These are phyloP conservation scores for Roridomyces roridus DNA, from an alignment of 768 basidiomycete genomes.

Conservation along the genomic window DNA sequence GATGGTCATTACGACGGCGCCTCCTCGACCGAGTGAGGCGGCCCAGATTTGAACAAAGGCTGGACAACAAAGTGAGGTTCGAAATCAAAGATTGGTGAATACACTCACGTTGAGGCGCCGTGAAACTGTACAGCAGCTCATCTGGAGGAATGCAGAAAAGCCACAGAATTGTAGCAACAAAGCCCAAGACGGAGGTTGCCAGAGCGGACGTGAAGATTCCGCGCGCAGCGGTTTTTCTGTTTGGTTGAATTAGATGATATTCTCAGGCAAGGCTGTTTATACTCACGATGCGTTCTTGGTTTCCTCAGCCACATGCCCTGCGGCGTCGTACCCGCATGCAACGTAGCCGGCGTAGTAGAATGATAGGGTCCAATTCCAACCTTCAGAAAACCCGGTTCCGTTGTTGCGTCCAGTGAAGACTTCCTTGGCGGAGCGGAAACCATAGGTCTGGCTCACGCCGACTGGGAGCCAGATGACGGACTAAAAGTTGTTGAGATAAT, in stretches of 20 bases:
- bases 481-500: background rate
- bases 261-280: too few relatives aligned
- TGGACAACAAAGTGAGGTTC: background rate
- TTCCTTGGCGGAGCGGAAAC: background rate
- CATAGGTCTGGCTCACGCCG: background rate
- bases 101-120: background rate
- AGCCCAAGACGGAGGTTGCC: background rate
- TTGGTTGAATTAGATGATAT: too few relatives aligned
- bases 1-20: background rate
- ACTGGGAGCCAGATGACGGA: slow-evolving; percentile 1
- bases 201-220: background rate
- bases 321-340: background rate
- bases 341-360: background rate
- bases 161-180: background rate
- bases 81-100: background rate
- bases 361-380: background rate
- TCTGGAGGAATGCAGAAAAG: slow-evolving; percentile 2
- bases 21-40: background rate
- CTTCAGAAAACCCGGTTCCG: background rate
- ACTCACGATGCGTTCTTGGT: background rate
- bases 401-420: slow-evolving; percentile 1
- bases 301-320: background rate
- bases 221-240: background rate
- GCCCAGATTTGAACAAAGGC: slow-evolving; percentile 3
- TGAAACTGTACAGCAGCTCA: background rate